Evolutionary conservation across 2,329 filamentous ascomycete genomes (phyloP).

Genomic region (Ceratocystis papillata): DNA sequence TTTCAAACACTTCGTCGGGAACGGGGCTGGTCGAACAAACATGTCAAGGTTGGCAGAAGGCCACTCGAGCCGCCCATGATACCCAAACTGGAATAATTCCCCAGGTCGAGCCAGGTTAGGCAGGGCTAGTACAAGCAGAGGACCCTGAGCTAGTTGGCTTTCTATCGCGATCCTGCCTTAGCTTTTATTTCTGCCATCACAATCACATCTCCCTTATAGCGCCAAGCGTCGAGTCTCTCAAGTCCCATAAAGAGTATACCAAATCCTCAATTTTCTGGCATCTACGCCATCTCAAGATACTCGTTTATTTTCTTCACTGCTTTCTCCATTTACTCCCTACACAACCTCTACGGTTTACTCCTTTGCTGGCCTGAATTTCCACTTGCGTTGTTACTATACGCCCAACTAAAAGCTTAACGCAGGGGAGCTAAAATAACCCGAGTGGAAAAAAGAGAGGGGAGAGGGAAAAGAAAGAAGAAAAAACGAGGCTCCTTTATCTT

Average conservation of each 20-base stretch:
- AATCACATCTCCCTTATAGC: too few relatives aligned
- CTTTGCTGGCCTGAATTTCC: slow-evolving; percentile 11
- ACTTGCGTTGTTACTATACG: slow-evolving; percentile 13
- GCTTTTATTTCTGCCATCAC: too few relatives aligned
- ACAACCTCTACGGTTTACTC: background rate
- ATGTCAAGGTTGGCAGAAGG: slow-evolving; percentile 12
- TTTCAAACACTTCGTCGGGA: background rate
- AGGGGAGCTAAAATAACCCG: slow-evolving; percentile 12
- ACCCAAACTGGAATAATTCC: background rate
- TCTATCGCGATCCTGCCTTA: too few relatives aligned
- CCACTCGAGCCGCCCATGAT: background rate
- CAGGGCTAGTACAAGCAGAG: too few relatives aligned
- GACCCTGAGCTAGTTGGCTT: too few relatives aligned
- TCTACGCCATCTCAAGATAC: too few relatives aligned
- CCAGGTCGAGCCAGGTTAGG: background rate
- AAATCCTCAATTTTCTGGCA: too few relatives aligned
- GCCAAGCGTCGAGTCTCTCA: too few relatives aligned
- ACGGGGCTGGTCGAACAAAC: background rate
- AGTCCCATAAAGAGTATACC: too few relatives aligned
- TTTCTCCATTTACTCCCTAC: background rate
- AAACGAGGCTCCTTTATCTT: slow-evolving; percentile 13
- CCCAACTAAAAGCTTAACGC: slow-evolving; percentile 12
- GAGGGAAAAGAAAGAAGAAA: background rate
- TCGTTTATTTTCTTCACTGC: too few relatives aligned
- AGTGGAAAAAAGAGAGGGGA: background rate